Evolutionary conservation across 1,284 basidiomycete genomes (phyloP).

Genomic region (Wolfiporia cocos): DNA sequence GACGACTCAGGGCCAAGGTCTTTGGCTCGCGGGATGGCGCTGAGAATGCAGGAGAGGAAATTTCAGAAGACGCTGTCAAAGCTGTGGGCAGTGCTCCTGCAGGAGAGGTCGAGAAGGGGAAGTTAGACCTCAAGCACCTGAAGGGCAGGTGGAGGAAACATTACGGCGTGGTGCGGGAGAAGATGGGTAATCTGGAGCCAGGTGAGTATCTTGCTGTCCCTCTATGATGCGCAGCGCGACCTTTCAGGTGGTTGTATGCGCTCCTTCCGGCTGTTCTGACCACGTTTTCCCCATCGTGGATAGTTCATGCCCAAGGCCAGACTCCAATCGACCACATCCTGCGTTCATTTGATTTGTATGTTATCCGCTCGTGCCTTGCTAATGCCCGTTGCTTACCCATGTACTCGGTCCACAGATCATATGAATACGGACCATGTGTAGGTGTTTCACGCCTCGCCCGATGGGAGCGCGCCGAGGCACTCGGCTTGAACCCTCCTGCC

Average conservation of each 20-base stretch:
- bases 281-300: not conserved
- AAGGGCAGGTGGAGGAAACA: slow-evolving; percentile 43
- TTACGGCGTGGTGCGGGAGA: slow-evolving; percentile 40
- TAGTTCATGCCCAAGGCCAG: slow-evolving; percentile 60
- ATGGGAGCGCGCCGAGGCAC: slow-evolving; percentile 80
- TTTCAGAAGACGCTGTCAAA: slow-evolving; percentile 2
- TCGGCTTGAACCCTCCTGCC: slow-evolving; percentile 79
- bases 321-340: slow-evolving; percentile 67
- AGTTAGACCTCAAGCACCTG: slow-evolving; percentile 37
- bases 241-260: slow-evolving; percentile 6
- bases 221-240: not conserved
- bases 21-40: slow-evolving; percentile 13
- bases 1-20: slow-evolving; percentile 8
- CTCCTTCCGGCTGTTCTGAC: not conserved
- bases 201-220: slow-evolving; percentile 38
- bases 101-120: slow-evolving; percentile 21
- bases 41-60: slow-evolving; percentile 15
- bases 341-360: slow-evolving; percentile 74
- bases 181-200: slow-evolving; percentile 50
- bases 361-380: slow-evolving; percentile 9
- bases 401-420: slow-evolving; percentile 39
- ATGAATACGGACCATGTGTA: slow-evolving; percentile 82
- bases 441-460: slow-evolving; percentile 81
- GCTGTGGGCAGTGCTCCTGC: slow-evolving; percentile 10
- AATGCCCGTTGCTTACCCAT: not conserved